These are phyloP conservation scores for Botrytis sinoallii DNA, from an alignment of 2,329 filamentous ascomycete genomes.

Conservation along the genomic window DNA sequence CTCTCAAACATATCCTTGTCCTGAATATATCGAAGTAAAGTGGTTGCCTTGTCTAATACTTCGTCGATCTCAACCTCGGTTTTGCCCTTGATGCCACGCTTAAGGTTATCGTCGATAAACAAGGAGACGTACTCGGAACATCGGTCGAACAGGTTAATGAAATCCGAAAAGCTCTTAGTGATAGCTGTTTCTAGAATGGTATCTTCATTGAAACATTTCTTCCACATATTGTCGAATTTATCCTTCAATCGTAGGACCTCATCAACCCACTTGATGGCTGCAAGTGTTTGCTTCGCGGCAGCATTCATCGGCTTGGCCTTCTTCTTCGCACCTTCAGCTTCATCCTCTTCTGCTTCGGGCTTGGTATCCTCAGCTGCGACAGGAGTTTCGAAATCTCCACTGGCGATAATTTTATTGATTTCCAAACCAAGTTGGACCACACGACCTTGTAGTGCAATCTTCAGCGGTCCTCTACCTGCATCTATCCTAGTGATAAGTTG, in stretches of 20 bases:
- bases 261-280: constrained; percentile 93
- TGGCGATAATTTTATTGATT: constrained; percentile 67
- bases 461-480: constrained; percentile 65
- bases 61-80: constrained; percentile 82
- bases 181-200: constrained; percentile 76
- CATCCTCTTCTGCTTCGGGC: constrained; percentile 42
- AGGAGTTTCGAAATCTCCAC: constrained; percentile 50
- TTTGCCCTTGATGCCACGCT: constrained; percentile 89
- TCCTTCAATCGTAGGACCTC: constrained; percentile 82
- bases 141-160: constrained; percentile 86
- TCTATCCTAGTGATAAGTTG: constrained; percentile 77
- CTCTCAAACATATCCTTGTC: constrained; percentile 95
- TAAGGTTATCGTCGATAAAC: constrained; percentile 95
- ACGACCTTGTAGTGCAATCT: constrained; percentile 66
- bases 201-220: constrained; percentile 69
- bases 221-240: constrained; percentile 82
- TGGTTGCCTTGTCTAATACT: constrained; percentile 85
- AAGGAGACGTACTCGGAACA: constrained; percentile 91
- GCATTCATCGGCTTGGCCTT: constrained; percentile 51
- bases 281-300: constrained; percentile 75
- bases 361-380: constrained; percentile 38
- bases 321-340: constrained; percentile 41
- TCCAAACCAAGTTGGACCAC: constrained; percentile 78
- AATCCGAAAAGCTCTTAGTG: constrained; percentile 83
- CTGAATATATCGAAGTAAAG: constrained; percentile 79